Conservation (phyloP, 768 basidiomycete species). For the Podaxis mareebaensis region DNA sequence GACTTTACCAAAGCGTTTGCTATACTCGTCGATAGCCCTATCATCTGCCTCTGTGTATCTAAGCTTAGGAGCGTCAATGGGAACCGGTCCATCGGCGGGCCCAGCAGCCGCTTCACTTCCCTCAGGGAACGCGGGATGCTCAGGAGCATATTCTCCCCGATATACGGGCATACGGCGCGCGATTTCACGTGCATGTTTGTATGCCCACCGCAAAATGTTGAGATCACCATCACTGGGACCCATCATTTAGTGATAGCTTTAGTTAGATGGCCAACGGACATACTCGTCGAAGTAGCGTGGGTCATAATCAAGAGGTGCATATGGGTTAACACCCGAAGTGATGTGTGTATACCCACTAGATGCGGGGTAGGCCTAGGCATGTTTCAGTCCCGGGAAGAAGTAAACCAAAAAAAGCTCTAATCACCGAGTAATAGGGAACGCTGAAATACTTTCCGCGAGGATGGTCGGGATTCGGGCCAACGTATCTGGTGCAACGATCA, state of each 20-base stretch:
- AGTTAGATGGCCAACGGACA: conserved; percentile 15
- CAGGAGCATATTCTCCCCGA: conserved; percentile 36
- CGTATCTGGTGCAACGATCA: conserved; percentile 18
- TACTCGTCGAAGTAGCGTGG: conserved; percentile 46
- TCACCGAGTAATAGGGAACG: conserved; percentile 22
- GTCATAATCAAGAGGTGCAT: conserved; percentile 45
- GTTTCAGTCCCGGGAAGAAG: neutral
- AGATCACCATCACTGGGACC: conserved; percentile 42
- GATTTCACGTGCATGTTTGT: conserved; percentile 57
- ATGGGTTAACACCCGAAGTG: conserved; percentile 37
- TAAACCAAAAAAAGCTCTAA: neutral
- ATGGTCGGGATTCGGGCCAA: conserved; percentile 19
- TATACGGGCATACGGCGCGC: conserved; percentile 51
- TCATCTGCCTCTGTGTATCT: conserved; percentile 43
- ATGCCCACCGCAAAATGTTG: conserved; percentile 46
- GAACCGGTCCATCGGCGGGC: conserved; percentile 29
- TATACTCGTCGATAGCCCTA: conserved; percentile 40
- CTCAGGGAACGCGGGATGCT: conserved; percentile 38
- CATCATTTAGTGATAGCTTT: neutral
- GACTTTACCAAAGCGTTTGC: conserved; percentile 31
- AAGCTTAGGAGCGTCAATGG: conserved; percentile 35
- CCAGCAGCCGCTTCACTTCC: conserved; percentile 32
- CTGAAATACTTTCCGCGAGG: conserved; percentile 25
- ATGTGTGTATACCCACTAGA: conserved; percentile 53
- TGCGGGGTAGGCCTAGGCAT: conserved; percentile 35